Conservation (phyloP, 1,139 yeast species). For the Kodamaea ohmeri region DNA sequence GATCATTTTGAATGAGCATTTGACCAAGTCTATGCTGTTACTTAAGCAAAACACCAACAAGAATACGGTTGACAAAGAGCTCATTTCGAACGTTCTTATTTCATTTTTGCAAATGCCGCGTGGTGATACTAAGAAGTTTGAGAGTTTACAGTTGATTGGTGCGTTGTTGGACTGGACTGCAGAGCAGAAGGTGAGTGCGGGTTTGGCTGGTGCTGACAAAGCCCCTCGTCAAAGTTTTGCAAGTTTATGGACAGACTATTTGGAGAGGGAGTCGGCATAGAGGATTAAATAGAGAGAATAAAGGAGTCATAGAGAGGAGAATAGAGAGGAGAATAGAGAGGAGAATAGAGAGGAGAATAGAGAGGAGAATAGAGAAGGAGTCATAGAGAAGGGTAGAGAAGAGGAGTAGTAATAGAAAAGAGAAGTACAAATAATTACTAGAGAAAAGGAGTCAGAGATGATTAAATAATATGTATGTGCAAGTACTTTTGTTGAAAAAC, state of each 20-base stretch:
- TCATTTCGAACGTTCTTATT: slow-evolving; percentile 79
- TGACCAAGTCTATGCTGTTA: slow-evolving; percentile 81
- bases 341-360: background rate
- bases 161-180: slow-evolving; percentile 89
- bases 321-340: background rate
- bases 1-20: slow-evolving; percentile 88
- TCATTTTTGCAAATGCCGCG: slow-evolving; percentile 86
- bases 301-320: no score
- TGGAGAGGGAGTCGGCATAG: slow-evolving; percentile 65
- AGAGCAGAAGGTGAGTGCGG: slow-evolving; percentile 77
- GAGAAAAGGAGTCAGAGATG: no score
- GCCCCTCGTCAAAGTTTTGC: slow-evolving; percentile 67
- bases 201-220: slow-evolving; percentile 42
- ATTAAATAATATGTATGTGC: no score
- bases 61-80: slow-evolving; percentile 77
- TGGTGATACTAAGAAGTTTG: slow-evolving; percentile 92
- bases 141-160: slow-evolving; percentile 80
- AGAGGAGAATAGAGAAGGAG: background rate
- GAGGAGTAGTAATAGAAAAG: no score
- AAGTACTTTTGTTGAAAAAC: no score
- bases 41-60: slow-evolving; percentile 69
- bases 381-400: no score
- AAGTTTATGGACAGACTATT: slow-evolving; percentile 83
- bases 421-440: no score
- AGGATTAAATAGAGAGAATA: no score